Conservation (phyloP, 2,329 filamentous ascomycete species). For the Fusarium ramigenum region DNA sequence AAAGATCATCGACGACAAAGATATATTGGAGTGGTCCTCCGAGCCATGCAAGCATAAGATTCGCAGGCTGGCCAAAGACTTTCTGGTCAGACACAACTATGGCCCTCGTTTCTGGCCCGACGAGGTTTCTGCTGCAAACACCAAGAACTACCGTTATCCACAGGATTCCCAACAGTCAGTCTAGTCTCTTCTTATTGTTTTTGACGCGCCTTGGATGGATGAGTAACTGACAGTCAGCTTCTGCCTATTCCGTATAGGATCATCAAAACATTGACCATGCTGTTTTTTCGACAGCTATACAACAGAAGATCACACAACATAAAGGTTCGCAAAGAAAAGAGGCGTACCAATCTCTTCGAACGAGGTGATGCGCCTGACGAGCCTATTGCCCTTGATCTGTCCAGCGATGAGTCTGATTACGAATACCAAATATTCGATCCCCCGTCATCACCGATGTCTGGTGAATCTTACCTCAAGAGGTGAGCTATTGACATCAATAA, state of each 20-base stretch:
- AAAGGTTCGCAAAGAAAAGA: not conserved
- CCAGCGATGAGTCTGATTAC: not conserved
- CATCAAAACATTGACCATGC: not conserved
- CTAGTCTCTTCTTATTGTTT: not conserved
- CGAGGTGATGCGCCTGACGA: not conserved
- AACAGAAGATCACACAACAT: not conserved
- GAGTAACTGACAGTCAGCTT: not conserved
- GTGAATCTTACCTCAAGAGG: not conserved
- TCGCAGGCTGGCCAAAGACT: not conserved
- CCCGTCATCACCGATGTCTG: not conserved
- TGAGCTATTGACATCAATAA: not conserved
- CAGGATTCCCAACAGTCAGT: not conserved
- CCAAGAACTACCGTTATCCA: not conserved
- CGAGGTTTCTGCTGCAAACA: not conserved
- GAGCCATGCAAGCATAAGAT: not conserved
- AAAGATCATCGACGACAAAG: not conserved
- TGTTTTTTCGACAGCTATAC: not conserved
- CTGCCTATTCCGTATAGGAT: not conserved
- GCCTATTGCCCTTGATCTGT: not conserved
- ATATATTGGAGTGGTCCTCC: not conserved
- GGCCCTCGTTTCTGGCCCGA: slow-evolving; percentile 15
- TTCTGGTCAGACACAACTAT: not conserved
- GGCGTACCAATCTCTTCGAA: not conserved
- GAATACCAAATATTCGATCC: not conserved
- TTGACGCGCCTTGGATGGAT: not conserved